These are phyloP conservation scores for Pelargonium nanum DNA, from an alignment of 345 rosid species.

Conservation along the genomic window DNA sequence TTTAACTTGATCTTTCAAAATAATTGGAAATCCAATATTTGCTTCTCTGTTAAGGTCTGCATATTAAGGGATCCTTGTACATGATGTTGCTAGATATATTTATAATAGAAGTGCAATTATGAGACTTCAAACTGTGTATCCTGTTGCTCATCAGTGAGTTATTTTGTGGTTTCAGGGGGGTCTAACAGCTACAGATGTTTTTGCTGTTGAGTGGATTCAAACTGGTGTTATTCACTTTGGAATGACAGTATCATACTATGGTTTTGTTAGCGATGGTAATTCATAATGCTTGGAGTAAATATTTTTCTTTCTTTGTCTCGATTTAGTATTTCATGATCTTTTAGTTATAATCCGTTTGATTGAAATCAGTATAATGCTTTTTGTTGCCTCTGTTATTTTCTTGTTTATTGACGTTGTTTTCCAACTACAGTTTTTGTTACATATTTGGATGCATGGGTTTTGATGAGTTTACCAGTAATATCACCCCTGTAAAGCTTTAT, in stretches of 20 bases:
- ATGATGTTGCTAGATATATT: not conserved
- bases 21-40: not conserved
- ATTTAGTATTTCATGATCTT: not conserved
- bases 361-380: not conserved
- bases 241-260: slow-evolving; percentile 90
- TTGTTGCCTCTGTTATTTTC: no score
- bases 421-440: no score
- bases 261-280: slow-evolving; percentile 97
- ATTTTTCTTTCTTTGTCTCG: not conserved
- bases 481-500: no score
- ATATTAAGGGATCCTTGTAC: not conserved
- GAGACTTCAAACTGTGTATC: not conserved
- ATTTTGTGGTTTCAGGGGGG: slow-evolving; percentile 62
- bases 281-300: slow-evolving; percentile 5
- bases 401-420: no score
- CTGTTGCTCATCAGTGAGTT: slow-evolving; percentile 1
- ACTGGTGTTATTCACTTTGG: slow-evolving; percentile 80
- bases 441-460: no score
- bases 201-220: slow-evolving; percentile 94
- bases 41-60: not conserved
- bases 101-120: not conserved
- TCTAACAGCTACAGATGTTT: slow-evolving; percentile 92
- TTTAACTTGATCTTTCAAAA: no score
- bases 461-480: no score
- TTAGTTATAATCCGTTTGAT: not conserved